phyloP scores from a whole-genome alignment of 225 moss, liverwort and hornwort genomes.

The Thuidium tamariscinum region DNA sequence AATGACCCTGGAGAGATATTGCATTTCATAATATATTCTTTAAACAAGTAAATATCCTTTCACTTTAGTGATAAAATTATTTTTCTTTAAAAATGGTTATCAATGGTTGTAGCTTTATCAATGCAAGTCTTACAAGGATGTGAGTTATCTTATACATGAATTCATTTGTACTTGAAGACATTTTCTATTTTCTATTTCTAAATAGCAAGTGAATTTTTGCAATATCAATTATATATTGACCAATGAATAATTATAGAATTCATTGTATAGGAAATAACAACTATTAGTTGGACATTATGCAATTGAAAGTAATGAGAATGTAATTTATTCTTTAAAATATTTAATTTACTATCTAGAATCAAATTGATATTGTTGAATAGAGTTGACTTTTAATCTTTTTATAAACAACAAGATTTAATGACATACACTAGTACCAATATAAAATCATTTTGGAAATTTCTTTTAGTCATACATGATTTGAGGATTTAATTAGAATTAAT shows the following conservation, averaged over 20 bases:
- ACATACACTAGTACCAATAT: background rate
- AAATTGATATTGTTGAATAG: background rate
- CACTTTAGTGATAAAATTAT: background rate
- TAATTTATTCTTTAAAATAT: background rate
- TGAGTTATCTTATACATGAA: background rate
- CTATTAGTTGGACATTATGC: background rate
- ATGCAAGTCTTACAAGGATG: background rate
- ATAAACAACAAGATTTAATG: background rate
- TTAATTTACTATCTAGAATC: background rate
- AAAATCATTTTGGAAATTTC: too few relatives aligned
- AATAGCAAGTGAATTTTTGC: background rate
- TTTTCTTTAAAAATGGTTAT: background rate
- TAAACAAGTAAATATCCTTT: background rate
- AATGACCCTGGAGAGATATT: background rate
- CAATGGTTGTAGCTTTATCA: background rate
- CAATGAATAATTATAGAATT: background rate
- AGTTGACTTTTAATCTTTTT: background rate
- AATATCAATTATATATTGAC: background rate
- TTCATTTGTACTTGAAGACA: background rate
- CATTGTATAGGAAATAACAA: background rate
- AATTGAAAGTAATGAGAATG: background rate
- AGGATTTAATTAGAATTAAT: background rate
- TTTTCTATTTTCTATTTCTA: background rate
- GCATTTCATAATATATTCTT: background rate
- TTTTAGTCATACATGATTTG: background rate